Evolutionary conservation across 345 rosid species (phyloP), one percentile per base, ranked within the genome.

Genomic region (Litchi chinensis): DNA sequence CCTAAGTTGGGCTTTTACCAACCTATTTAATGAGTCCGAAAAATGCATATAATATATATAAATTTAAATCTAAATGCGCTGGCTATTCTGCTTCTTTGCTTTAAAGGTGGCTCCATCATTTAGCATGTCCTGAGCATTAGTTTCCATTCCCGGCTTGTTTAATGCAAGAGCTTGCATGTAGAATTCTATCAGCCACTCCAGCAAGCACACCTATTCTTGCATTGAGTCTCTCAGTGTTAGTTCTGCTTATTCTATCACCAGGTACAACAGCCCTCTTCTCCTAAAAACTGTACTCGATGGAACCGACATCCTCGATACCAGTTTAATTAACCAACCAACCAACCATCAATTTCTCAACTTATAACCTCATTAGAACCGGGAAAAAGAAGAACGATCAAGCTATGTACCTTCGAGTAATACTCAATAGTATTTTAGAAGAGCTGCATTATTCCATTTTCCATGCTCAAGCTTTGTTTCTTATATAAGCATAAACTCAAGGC

Each of bases 131-230:
- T 93, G 94, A 19, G 98, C 99, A 76, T 95, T 98, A 0, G 91
- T 90, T 84, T 95, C 97, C 99, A 95, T 95, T 79, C 96, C 98
- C 8, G 92, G 97, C 89, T 93, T 95, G 1, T 95, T 92, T 40
- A 95, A 93, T 37, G 99, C 99, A 72, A 95, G 89, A 56, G 99
- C 97, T 83, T 95, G 99, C 88, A 93, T 78, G 84, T 95, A 95
- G 88, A 95, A 95, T n/a, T 98, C 99, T 19, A 97, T 92, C 5
- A 97, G 97, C 98, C 99, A 95, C 82, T 95, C 98, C 0, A 98
- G 98, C 70, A 88, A 78, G 89, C 99, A 95, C 43, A 93, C 98
- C 75, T 95, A 98, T 65, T 98, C 97, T 81, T 95, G 98, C 99
- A 95, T 95, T 22, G 99, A 98, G 62, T 95, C 99, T 79, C 99